Conservation (phyloP, 2,329 filamentous ascomycete genomes). For the Calonectria pauciramosa region DNA sequence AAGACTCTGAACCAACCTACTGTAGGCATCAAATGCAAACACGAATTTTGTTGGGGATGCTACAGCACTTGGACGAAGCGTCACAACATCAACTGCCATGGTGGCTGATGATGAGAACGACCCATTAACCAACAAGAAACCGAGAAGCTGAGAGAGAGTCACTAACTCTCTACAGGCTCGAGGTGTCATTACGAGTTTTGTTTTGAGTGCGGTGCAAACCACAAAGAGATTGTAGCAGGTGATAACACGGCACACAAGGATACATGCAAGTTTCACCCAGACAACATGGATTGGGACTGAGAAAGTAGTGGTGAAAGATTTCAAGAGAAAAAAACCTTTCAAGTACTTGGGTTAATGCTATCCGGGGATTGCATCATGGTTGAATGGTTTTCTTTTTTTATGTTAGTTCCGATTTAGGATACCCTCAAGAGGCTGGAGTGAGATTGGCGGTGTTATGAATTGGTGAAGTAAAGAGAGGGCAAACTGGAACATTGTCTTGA, state of each 20-base stretch:
- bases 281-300: slow-evolving; percentile 32
- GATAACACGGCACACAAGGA: slow-evolving; percentile 51
- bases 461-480: neutral
- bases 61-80: slow-evolving; percentile 31
- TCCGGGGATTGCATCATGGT: neutral
- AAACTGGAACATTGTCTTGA: neutral
- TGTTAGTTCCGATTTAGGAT: neutral
- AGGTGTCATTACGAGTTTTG: slow-evolving; percentile 50
- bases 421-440: neutral
- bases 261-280: slow-evolving; percentile 49
- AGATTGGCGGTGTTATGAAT: neutral
- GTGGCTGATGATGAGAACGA: neutral
- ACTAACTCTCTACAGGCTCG: slow-evolving; percentile 41
- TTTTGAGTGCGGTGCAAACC: slow-evolving; percentile 54
- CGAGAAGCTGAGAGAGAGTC: neutral
- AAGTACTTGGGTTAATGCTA: neutral
- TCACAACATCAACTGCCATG: slow-evolving; percentile 40
- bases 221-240: slow-evolving; percentile 47
- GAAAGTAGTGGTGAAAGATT: neutral
- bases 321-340: neutral
- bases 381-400: neutral
- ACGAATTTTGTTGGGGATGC: slow-evolving; percentile 54
- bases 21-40: slow-evolving; percentile 51
- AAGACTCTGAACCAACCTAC: slow-evolving; percentile 36
- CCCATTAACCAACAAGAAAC: neutral